Conservation (phyloP, 2,329 filamentous ascomycete species). For the Rutstroemia sp. region DNA sequence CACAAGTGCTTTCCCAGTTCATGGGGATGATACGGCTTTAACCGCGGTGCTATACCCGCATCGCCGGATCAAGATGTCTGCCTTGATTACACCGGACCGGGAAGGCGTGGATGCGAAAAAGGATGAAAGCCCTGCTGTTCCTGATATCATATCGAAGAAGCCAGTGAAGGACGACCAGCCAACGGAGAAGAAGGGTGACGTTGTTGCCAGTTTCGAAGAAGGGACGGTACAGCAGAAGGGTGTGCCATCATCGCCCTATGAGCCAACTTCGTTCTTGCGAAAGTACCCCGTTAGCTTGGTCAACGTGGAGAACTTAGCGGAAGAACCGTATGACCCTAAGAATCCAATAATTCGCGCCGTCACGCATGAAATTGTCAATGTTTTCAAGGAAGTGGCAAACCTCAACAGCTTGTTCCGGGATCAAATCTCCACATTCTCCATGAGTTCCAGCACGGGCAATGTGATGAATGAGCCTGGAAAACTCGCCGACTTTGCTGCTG, state of each 20-base stretch:
- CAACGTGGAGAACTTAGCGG: slow-evolving; percentile 86
- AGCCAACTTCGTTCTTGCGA: slow-evolving; percentile 83
- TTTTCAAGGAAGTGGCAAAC: slow-evolving; percentile 93
- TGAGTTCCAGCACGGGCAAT: slow-evolving; percentile 90
- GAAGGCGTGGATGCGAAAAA: slow-evolving; percentile 41
- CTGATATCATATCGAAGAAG: slow-evolving; percentile 54
- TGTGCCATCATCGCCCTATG: slow-evolving; percentile 49
- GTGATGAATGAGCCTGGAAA: slow-evolving; percentile 93
- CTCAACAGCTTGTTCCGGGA: slow-evolving; percentile 94
- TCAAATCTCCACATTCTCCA: slow-evolving; percentile 94
- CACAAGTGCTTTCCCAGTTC: slow-evolving; percentile 88
- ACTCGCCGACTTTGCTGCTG: slow-evolving; percentile 92
- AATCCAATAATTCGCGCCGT: slow-evolving; percentile 84
- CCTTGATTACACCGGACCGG: slow-evolving; percentile 59
- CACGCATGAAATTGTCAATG: slow-evolving; percentile 96
- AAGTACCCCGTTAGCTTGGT: slow-evolving; percentile 91
- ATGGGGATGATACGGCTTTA: slow-evolving; percentile 75
- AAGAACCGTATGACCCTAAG: slow-evolving; percentile 86
- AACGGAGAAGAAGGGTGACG: slow-evolving; percentile 76
- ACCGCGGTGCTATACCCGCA: slow-evolving; percentile 96
- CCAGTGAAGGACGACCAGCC: slow-evolving; percentile 42
- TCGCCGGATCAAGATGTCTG: slow-evolving; percentile 84
- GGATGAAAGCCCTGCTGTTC: slow-evolving; percentile 39
- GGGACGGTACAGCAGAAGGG: slow-evolving; percentile 52
- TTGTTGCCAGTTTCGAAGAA: slow-evolving; percentile 96